Evolutionary conservation across 2,329 filamentous ascomycete species (phyloP).

Genomic region (Aureobasidium leucospermi): DNA sequence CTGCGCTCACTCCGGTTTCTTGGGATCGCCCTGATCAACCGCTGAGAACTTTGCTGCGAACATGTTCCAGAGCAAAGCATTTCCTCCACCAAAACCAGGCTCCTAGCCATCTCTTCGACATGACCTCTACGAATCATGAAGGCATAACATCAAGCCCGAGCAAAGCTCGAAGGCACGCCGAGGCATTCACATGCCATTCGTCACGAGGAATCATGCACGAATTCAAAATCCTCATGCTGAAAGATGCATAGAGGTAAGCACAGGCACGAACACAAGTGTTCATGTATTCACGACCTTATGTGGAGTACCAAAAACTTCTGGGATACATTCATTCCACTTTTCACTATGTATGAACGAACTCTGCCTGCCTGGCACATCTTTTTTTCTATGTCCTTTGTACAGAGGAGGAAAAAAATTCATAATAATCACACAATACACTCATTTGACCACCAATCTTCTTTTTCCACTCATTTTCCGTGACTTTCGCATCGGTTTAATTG

Average conservation of each 20-base stretch:
- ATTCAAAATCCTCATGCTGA: conserved; percentile 11
- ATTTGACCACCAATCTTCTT: background rate
- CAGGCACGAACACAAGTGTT: background rate
- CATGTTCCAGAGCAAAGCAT: background rate
- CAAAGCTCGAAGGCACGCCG: conserved; percentile 11
- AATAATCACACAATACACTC: background rate
- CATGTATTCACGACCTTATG: background rate
- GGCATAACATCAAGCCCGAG: background rate
- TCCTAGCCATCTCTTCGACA: background rate
- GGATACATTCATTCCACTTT: background rate
- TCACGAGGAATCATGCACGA: background rate
- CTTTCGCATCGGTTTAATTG: background rate
- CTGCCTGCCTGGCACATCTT: background rate
- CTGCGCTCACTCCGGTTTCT: conserved; percentile 18
- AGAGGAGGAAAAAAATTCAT: background rate
- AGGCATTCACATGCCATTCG: conserved; percentile 1
- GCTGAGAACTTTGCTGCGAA: background rate
- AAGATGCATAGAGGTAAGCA: conserved; percentile 9
- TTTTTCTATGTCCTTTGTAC: background rate
- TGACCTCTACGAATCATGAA: conserved; percentile 8
- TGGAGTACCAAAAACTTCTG: background rate
- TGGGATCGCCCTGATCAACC: conserved; percentile 17
- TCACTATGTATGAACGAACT: background rate
- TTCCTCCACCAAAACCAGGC: background rate
- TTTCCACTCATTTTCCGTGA: background rate